Evolutionary conservation across 2,329 filamentous ascomycete species (phyloP), one percentile per base, ranked within the genome.

Genomic region (Tolypocladium amazonense): DNA sequence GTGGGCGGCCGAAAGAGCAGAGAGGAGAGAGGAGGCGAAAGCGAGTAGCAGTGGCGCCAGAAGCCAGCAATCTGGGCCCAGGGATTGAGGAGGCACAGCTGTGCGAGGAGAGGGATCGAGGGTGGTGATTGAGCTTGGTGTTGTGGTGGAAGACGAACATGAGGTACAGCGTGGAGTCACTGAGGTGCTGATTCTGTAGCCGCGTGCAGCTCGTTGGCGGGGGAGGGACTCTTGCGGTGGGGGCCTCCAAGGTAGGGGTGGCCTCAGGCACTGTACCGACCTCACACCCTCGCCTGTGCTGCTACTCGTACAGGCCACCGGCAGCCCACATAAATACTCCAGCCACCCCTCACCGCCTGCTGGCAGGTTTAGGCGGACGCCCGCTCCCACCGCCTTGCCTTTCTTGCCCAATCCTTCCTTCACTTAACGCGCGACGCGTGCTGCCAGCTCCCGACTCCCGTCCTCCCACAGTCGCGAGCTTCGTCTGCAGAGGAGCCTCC

Each of bases 381-480:
- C 50, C 18, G 4, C 39, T 15, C 56, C 39, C 56, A 39, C 38
- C 27, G 39, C 38, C 55, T 30, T 18, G 15, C 27, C 41, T 41
- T 41, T 25, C 23, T 20, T 33, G 39, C 33, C 30, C 41, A 43
- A 35, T 37, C 33, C 14, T 35, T 25, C 30, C 43, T 56, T 69
- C 70, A 70, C 71, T 75, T 73, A 67, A 75, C 73, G 72, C 72
- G 73, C 67, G 66, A 74, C 72, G 72, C 72, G 72, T 70, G 65
- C 66, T 60, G 57, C 41, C 55, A 45, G 12, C 30, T 8, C 30
- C 20, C 45, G 47, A 23, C 39, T 56, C 38, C 25, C 53, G 61
- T 58, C 58, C 59, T 59, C 56, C 59, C 58, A 55, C 43, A 53
- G 68, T 69, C 68, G 69, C 68, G 70, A 66, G 67, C 69, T 70